Percentiles rank a stretch among this genome's conserved stretches.
phyloP scores from a whole-genome alignment of 441 rosid genomes.

The Aquilaria agallochum region DNA sequence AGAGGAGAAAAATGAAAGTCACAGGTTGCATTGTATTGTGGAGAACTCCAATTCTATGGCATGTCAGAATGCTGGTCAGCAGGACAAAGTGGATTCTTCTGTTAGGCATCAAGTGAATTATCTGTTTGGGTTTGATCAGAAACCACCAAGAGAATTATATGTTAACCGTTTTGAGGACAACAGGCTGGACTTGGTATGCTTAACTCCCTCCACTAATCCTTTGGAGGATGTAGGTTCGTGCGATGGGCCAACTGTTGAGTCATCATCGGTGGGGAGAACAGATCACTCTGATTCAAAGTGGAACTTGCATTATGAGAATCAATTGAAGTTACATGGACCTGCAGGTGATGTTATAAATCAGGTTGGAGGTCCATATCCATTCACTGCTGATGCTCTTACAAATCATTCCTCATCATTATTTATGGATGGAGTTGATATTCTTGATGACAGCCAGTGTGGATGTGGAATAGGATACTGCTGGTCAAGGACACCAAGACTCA shows the following conservation, averaged over 20 bases:
- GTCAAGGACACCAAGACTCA: slow-evolving; percentile 68
- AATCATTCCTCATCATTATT: slow-evolving; percentile 37
- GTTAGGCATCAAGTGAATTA: slow-evolving; percentile 12
- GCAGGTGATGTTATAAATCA: slow-evolving; percentile 54
- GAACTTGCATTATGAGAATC: slow-evolving; percentile 26
- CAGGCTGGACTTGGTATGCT: slow-evolving; percentile 31
- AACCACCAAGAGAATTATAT: slow-evolving; percentile 26
- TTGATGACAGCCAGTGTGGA: slow-evolving; percentile 37
- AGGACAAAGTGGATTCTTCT: slow-evolving; percentile 18
- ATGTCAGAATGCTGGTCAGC: slow-evolving; percentile 19
- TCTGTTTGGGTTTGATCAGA: slow-evolving; percentile 10
- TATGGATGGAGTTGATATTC: slow-evolving; percentile 40
- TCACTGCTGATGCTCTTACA: slow-evolving; percentile 43
- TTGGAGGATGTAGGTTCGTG: slow-evolving; percentile 47
- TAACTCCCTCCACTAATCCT: slow-evolving; percentile 24
- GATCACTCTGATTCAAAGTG: slow-evolving; percentile 18
- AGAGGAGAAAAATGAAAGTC: slow-evolving; percentile 37
- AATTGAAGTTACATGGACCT: slow-evolving; percentile 23
- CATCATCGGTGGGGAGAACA: slow-evolving; percentile 24
- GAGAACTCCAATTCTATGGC: slow-evolving; percentile 19
- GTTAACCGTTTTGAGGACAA: slow-evolving; percentile 23
- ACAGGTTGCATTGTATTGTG: slow-evolving; percentile 23
- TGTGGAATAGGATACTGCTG: slow-evolving; percentile 82
- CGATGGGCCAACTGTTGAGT: slow-evolving; percentile 31
- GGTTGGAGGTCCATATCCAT: slow-evolving; percentile 47